Evolutionary conservation across 192 early-diverging fungal species (phyloP), one percentile per base, ranked within the genome.

Genomic region (Podila epigama): DNA sequence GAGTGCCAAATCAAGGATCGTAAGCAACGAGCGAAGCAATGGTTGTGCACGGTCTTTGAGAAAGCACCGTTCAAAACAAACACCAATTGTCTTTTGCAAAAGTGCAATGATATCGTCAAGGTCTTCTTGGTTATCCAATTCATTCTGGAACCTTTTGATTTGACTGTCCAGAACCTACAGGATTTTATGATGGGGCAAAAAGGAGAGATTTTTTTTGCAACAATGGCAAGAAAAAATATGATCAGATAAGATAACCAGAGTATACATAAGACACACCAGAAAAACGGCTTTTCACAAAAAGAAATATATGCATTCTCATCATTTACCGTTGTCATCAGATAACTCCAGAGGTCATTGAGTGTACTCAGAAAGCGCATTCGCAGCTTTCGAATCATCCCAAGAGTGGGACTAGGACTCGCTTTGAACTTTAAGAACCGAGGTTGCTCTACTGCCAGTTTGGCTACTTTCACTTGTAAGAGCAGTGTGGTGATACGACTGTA

Each of bases 281-380:
- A n/a, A n/a, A n/a, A n/a, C n/a, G n/a, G n/a, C n/a, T n/a, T n/a
- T n/a, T n/a, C n/a, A n/a, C n/a, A n/a, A n/a, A n/a, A n/a, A n/a
- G n/a, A n/a, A n/a, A n/a, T n/a, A n/a, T n/a, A n/a, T n/a, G n/a
- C n/a, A n/a, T n/a, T n/a, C n/a, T n/a, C n/a, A n/a, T n/a, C n/a
- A n/a, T 66, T 68, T 68, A 68, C 73, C 4, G 73, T 77, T 39
- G 51, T 68, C 73, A 77, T 77, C n/a, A 77, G 42, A 20, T 77
- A 77, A 33, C 66, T 77, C 73, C 73, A 77, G 9, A 77, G 42
- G 31, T 77, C 73, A 18, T 77, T 77, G 20, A 68, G 20, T n/a
- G 61, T 57, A 39, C 60, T 60, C 6, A 77, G 25, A 31, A 77
- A 60, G 5, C 61, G 25, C 37, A 77, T 18, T 22, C 73, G 41